Evolutionary conservation across 768 basidiomycete species (phyloP), one percentile per base, ranked within the genome.

Genomic region (Sarcodon aspratus): DNA sequence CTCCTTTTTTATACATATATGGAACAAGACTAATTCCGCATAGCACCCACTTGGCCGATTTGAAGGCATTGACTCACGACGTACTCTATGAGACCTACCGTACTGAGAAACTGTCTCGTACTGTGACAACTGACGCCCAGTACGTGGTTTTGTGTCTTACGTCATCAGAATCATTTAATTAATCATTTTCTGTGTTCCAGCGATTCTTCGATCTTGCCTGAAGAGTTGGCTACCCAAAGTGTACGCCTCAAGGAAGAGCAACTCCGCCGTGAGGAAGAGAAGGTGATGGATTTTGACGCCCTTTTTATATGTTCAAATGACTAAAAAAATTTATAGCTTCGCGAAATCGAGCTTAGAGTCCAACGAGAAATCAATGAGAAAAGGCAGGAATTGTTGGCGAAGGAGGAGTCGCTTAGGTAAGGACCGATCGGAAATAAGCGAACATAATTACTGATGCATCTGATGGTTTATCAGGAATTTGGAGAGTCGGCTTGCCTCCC

Each of bases 211-310:
- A 89, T 98, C 57, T 76, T 90, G 15, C 94, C 96, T 1, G 94
- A 97, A 66, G 96, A 98, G 61, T 79, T 99, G 56, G 96, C 96
- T 13, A 92, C 83, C 47, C 96, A 98, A 68, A 90, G 85, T 52
- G 93, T 97, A 43, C 86, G 95, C 49, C 82, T 98, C 71, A 98
- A 98, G 72, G 96, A 98, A 70, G 96, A 99, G 64, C 96, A 98
- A 64, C 82, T 99, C 50, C 84, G 94, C 57, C 73, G 88, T 52
- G 96, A 99, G 65, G 93, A 96, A 71, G 92, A 96, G 73, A 95
- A 95, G 75, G 85, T 87, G 35, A 10, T 64, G 50, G 50, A 42
- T 6, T 13, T 48, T 44, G 21, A 3, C 15, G 52, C 32, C 7
- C 10, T 6, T 15, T 51, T 11, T 15, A 8, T 8, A 32, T 17